Percentiles rank a stretch among this genome's conserved stretches.
These are phyloP conservation scores for Vicia sativa DNA, from an alignment of 306 rosid species.

Conservation along the genomic window DNA sequence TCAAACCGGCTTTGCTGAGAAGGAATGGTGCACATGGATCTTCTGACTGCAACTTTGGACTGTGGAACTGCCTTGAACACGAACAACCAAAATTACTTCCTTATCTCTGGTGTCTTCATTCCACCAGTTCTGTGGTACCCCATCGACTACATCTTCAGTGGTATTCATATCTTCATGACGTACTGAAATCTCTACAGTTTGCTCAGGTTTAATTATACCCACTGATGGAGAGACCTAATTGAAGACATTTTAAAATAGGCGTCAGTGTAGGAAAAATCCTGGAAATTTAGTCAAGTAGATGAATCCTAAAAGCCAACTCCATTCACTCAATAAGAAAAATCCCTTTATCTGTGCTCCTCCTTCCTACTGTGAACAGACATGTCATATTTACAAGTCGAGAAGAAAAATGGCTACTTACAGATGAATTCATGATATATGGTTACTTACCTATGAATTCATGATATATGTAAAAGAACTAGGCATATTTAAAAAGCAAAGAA, in stretches of 20 bases:
- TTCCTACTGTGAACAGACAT: too few species aligned
- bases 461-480: conserved; percentile 2
- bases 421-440: too few species aligned
- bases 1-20: conserved; percentile 60
- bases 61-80: conserved; percentile 71
- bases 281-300: conserved; percentile 23
- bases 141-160: conserved; percentile 69
- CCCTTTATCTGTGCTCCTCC: too few species aligned
- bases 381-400: too few species aligned
- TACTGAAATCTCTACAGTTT: conserved; percentile 66
- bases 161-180: conserved; percentile 71
- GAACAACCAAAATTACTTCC: conserved; percentile 69
- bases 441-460: conserved; percentile 5
- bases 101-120: conserved; percentile 82
- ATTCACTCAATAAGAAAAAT: background rate
- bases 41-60: conserved; percentile 47
- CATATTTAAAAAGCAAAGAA: conserved; percentile 5
- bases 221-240: conserved; percentile 77
- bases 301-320: conserved; percentile 4
- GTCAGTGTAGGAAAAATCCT: conserved; percentile 12
- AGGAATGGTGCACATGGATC: conserved; percentile 67
- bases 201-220: conserved; percentile 79
- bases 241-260: conserved; percentile 24
- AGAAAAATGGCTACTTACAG: background rate
- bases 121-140: conserved; percentile 85